phyloP scores from a whole-genome alignment of 129 eudicot genomes.

The Arctium lappa region DNA sequence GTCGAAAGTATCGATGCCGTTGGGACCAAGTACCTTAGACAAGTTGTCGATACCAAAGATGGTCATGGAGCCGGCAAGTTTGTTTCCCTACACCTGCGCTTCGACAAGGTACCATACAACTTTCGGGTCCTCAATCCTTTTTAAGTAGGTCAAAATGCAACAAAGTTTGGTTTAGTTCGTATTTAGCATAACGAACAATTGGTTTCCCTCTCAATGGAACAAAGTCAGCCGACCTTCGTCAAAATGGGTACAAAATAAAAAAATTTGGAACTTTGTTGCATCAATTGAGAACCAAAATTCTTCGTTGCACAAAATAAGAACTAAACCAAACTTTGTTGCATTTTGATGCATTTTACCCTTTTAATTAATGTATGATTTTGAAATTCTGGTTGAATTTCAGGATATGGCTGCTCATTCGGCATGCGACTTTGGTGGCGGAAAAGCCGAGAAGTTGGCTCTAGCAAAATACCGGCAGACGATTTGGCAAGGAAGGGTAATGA shows the following conservation, averaged over 20 bases:
- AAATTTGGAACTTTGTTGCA: background rate
- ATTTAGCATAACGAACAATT: too few species aligned
- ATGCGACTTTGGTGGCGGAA: constrained; percentile 98
- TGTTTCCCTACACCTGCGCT: constrained; percentile 84
- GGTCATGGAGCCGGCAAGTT: constrained; percentile 69
- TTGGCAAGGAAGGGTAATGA: constrained; percentile 95
- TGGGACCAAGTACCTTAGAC: constrained; percentile 50
- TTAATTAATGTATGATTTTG: background rate
- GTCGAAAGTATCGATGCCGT: constrained; percentile 37
- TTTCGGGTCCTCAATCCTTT: too few species aligned
- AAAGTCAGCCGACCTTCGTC: too few species aligned
- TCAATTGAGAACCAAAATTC: background rate
- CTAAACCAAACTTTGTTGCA: background rate
- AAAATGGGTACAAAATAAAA: background rate
- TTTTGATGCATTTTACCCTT: background rate
- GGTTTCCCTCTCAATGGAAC: too few species aligned
- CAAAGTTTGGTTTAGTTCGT: background rate
- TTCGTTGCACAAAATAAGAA: too few species aligned
- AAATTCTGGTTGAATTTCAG: constrained; percentile 29
- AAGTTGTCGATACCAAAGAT: constrained; percentile 47
- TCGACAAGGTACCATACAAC: constrained; percentile 65
- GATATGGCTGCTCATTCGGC: constrained; percentile 99
- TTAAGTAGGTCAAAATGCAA: background rate
- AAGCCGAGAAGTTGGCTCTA: constrained; percentile 86
- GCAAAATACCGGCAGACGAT: constrained; percentile 84